These are phyloP conservation scores for Gelatoporia subvermispora DNA, from an alignment of 768 basidiomycete genomes.

Conservation along the genomic window DNA sequence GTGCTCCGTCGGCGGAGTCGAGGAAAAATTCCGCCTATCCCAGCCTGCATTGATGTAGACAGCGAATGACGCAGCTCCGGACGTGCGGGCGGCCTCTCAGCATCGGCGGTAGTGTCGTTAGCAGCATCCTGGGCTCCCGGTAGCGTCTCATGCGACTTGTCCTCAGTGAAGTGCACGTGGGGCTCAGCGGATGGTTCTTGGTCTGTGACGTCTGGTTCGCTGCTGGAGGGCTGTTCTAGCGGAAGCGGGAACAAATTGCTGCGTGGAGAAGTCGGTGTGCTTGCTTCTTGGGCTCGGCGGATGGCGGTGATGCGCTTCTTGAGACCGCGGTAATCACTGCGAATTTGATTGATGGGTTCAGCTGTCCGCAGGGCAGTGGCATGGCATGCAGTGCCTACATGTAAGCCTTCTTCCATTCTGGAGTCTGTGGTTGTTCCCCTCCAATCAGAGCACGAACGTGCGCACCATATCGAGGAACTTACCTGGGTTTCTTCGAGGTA, in stretches of 20 bases:
- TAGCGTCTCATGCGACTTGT: too few species aligned
- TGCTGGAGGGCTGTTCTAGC: constrained; percentile 4
- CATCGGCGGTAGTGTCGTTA: neutral
- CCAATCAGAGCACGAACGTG: neutral
- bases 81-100: neutral
- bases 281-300: constrained; percentile 21
- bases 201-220: neutral
- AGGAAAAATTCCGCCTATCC: constrained; percentile 6
- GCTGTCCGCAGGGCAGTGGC: neutral
- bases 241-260: neutral
- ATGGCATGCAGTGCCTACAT: constrained; percentile 37
- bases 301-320: constrained; percentile 63
- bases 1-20: constrained; percentile 7
- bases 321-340: constrained; percentile 67
- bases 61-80: too few species aligned
- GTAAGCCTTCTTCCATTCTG: constrained; percentile 72
- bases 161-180: too few species aligned
- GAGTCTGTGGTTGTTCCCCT: constrained; percentile 39
- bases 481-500: constrained; percentile 72
- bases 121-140: neutral
- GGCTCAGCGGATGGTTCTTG: too few species aligned
- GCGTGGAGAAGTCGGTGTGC: neutral
- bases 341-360: neutral
- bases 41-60: too few species aligned
- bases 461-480: constrained; percentile 2